Evolutionary conservation across 192 early-diverging fungal species (phyloP), one percentile per base, ranked within the genome.

Genomic region (Cetraspora pellucida): DNA sequence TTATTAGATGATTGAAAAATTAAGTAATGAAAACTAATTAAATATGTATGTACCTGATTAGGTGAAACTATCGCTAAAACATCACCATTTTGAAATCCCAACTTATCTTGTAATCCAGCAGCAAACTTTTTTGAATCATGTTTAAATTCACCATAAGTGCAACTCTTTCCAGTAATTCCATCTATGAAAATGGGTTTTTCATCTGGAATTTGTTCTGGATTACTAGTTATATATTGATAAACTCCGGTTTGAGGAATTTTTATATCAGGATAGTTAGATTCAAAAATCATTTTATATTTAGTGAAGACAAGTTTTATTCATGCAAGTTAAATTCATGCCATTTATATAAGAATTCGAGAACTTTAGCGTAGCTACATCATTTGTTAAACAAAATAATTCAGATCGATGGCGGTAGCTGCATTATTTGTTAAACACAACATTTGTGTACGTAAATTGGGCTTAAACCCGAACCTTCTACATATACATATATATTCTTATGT

Each of bases 51-150:
- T 44, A 90, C 85, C 19, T 87, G 85, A 83, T 95, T 96, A 31
- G 90, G 93, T 7, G 92, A 80, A 49, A 91, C 86, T 17, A 94
- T 79, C 23, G 87, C 92, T 16, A 95, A 82, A 17, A 90, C 87
- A 64, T 95, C 90, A 19, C 91, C 91, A 28, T 86, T 87, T 28
- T 87, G 84, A 59, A 95, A 83, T 0, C 87, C 88, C 13, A 89
- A 70, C 16, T 49, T 83, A 70, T 82, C 80, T 73, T 52, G 75
- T 78, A 87, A 86, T 43, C 90, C 91, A 72, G 72, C 77, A 30
- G 82, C 82, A 23, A 90, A 73, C 21, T 54, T 57, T 25, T 75
- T 77, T 45, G 79, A 74, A 28, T 73, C 45, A 10, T 61, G 17
- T 77, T 81, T 83, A 77, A 79, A 80, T 30, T 87, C 79, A 13